Evolutionary conservation across 257 asterid genomes (phyloP).

Genomic region (Plantago ovata): DNA sequence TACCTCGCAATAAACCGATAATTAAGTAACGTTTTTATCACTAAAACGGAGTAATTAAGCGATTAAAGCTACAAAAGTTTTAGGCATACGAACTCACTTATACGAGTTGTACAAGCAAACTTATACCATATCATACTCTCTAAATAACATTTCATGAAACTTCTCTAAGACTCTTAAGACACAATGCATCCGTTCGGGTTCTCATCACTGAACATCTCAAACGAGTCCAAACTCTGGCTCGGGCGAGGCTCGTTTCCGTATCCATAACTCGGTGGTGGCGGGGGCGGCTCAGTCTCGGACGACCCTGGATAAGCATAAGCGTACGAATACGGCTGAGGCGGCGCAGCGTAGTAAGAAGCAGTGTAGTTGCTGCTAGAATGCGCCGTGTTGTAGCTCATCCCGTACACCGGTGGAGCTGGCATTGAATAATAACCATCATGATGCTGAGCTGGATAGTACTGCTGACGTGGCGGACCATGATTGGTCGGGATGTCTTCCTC

Average conservation of each 20-base stretch:
- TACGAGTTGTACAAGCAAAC: constrained; percentile 38
- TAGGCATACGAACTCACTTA: constrained; percentile 12
- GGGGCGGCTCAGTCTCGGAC: constrained; percentile 14
- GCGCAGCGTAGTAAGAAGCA: constrained; percentile 47
- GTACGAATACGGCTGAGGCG: constrained; percentile 40
- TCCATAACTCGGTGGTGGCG: constrained; percentile 32
- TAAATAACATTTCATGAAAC: too few species aligned
- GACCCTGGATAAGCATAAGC: constrained; percentile 36
- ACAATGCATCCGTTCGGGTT: constrained; percentile 69
- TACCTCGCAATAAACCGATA: too few species aligned
- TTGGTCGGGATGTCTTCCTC: constrained; percentile 30
- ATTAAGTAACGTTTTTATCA: too few species aligned
- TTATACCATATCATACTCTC: not conserved
- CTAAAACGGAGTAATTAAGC: too few species aligned
- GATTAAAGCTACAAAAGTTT: constrained; percentile 1
- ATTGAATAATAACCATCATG: constrained; percentile 15
- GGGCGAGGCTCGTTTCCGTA: constrained; percentile 24
- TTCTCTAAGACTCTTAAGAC: constrained; percentile 28
- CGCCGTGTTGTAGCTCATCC: constrained; percentile 62
- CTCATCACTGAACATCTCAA: constrained; percentile 76
- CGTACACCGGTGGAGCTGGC: constrained; percentile 38
- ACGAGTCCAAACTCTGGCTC: constrained; percentile 64
- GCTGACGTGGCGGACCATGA: constrained; percentile 38
- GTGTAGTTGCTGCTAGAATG: constrained; percentile 42
- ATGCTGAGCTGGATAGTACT: constrained; percentile 24